A percentile compares a stretch with the other conserved stretches of the same genome.
Conservation (phyloP, 257 asterid species). For the Marsdenia floribunda region DNA sequence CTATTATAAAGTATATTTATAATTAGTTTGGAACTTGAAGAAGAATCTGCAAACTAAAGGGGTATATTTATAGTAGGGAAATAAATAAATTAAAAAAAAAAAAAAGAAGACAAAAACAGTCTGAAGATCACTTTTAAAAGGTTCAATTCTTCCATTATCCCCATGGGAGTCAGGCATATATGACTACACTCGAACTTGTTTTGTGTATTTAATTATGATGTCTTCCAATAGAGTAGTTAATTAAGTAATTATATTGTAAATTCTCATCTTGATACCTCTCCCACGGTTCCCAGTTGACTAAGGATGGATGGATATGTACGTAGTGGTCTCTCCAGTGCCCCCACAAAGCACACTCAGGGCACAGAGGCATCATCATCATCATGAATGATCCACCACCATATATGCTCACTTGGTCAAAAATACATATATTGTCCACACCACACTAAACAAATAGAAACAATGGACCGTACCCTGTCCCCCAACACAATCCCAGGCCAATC, state of each 20-base stretch:
- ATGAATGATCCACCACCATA: neutral
- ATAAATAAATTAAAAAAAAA: too few relatives aligned
- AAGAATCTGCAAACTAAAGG: neutral
- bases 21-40: neutral
- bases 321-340: slow-evolving; percentile 10
- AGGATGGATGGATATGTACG: neutral
- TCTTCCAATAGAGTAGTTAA: neutral
- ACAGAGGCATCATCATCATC: neutral
- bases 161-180: too few relatives aligned
- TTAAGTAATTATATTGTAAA: too few relatives aligned
- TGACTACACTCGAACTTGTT: neutral
- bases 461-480: slow-evolving; percentile 3
- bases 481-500: neutral
- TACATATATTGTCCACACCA: too few relatives aligned
- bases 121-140: neutral
- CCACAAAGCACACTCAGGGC: slow-evolving; percentile 2
- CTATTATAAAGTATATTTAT: neutral
- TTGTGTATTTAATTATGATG: slow-evolving; percentile 2
- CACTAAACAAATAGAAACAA: neutral
- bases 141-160: neutral
- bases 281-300: slow-evolving; percentile 7
- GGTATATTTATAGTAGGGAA: neutral
- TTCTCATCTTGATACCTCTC: too few relatives aligned
- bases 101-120: neutral
- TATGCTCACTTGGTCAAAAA: too few relatives aligned